A percentile compares a stretch with the other conserved stretches of the same genome.
Conservation (phyloP, 371 early-diverging fungal species). For the Mortierella sp. region DNA sequence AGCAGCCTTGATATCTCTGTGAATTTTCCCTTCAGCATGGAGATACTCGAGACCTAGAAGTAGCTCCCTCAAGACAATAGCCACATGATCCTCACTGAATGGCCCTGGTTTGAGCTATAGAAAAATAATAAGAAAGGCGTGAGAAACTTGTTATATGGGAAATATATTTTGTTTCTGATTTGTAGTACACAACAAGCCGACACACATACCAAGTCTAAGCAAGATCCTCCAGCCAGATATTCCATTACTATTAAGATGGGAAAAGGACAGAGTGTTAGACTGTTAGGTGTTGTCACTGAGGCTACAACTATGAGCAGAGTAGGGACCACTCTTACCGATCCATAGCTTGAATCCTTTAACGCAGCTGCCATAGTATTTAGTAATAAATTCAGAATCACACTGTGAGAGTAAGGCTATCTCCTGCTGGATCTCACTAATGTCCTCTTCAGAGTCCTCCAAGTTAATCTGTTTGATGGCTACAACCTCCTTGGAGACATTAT, state of each 20-base stretch:
- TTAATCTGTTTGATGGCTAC: constrained; percentile 96
- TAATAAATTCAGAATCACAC: constrained; percentile 90
- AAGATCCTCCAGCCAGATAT: constrained; percentile 83
- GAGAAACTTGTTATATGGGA: neutral
- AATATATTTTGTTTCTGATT: neutral
- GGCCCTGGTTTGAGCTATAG: constrained; percentile 82
- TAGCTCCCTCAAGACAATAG: constrained; percentile 92
- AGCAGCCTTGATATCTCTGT: constrained; percentile 94
- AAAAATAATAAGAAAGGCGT: neutral
- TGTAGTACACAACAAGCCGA: neutral
- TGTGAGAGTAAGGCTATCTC: constrained; percentile 96
- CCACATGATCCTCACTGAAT: constrained; percentile 90
- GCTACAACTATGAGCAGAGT: neutral
- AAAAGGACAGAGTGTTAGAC: neutral
- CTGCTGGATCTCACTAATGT: constrained; percentile 97
- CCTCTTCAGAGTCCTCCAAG: constrained; percentile 95
- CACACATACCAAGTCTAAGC: constrained; percentile 81
- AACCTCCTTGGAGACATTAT: constrained; percentile 79
- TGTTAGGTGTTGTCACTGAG: neutral
- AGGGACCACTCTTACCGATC: constrained; percentile 72
- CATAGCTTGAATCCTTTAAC: constrained; percentile 88
- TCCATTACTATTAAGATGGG: constrained; percentile 59
- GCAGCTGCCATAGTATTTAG: constrained; percentile 89
- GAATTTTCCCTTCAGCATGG: constrained; percentile 95
- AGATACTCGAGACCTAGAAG: constrained; percentile 95